These are phyloP conservation scores for Dryadomyces quercus-mongolicae DNA, from an alignment of 2,329 filamentous ascomycete species.

Conservation along the genomic window DNA sequence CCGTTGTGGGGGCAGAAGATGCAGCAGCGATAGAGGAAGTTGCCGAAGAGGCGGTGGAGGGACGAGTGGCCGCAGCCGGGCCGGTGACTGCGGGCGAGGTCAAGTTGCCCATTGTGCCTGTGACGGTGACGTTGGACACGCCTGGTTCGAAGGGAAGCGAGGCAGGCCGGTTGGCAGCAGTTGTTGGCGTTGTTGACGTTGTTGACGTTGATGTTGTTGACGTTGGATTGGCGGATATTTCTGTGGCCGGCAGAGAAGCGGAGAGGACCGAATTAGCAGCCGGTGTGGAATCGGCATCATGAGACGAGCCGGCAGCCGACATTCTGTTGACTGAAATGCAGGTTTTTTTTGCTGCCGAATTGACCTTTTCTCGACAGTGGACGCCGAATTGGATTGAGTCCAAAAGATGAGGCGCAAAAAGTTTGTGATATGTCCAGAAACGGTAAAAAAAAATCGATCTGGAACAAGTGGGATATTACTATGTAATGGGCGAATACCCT, in stretches of 20 bases:
- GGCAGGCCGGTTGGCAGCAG: neutral
- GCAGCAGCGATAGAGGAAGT: neutral
- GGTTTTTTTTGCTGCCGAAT: neutral
- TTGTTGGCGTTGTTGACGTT: neutral
- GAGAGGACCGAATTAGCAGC: neutral
- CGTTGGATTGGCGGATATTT: neutral
- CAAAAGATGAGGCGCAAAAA: no score
- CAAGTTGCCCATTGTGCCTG: constrained; percentile 24
- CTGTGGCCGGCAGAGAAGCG: neutral
- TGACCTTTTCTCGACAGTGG: no score
- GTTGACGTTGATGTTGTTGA: neutral
- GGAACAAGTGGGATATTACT: neutral
- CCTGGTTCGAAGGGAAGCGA: constrained; percentile 34
- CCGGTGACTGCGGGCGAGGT: neutral
- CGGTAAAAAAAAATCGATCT: neutral
- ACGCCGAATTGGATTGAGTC: no score
- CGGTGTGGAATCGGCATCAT: neutral
- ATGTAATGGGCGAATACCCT: neutral
- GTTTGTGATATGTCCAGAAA: neutral
- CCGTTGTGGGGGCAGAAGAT: constrained; percentile 30
- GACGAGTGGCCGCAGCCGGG: constrained; percentile 16
- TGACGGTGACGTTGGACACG: constrained; percentile 38
- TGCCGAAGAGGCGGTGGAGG: constrained; percentile 1
- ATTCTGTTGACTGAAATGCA: neutral
- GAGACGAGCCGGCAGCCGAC: neutral